Evolutionary conservation across 2,329 filamentous ascomycete genomes (phyloP).

Genomic region (Trichoderma sp.): DNA sequence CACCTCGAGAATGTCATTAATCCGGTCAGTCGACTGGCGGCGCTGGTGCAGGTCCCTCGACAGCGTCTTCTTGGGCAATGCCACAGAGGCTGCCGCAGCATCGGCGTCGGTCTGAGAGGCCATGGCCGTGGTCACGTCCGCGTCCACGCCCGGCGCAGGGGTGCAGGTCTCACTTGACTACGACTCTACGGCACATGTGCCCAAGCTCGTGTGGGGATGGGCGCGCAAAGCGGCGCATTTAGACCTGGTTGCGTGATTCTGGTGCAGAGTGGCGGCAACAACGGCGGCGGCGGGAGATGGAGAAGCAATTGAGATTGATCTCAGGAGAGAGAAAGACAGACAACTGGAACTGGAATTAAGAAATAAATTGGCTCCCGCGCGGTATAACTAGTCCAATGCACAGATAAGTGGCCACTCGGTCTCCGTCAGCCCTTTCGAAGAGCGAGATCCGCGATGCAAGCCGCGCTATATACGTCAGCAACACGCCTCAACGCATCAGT

Average conservation of each 20-base stretch:
- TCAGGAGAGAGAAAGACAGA: not conserved
- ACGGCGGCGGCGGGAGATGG: not conserved
- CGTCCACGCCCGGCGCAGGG: constrained; percentile 1
- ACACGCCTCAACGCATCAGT: not conserved
- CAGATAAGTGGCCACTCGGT: constrained; percentile 5
- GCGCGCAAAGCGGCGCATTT: constrained; percentile 10
- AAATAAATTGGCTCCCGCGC: constrained; percentile 1
- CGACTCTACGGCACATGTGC: constrained; percentile 3
- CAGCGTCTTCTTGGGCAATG: constrained; percentile 25
- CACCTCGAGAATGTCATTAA: constrained; percentile 52
- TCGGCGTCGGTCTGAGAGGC: constrained; percentile 2
- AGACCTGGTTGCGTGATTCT: constrained; percentile 19
- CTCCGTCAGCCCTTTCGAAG: constrained; percentile 7
- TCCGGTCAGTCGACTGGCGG: constrained; percentile 42
- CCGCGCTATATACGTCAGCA: constrained; percentile 1
- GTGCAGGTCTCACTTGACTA: constrained; percentile 20
- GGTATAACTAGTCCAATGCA: constrained; percentile 1
- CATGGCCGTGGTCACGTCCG: constrained; percentile 21
- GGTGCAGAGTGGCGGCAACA: constrained; percentile 10
- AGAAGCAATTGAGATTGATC: not conserved
- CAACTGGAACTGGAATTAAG: not conserved
- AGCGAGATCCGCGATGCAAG: constrained; percentile 19
- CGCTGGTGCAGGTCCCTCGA: constrained; percentile 31
- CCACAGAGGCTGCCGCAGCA: not conserved
- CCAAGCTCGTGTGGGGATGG: constrained; percentile 14